phyloP scores from a whole-genome alignment of 148 eudicot genomes.

The Beta vulgaris region DNA sequence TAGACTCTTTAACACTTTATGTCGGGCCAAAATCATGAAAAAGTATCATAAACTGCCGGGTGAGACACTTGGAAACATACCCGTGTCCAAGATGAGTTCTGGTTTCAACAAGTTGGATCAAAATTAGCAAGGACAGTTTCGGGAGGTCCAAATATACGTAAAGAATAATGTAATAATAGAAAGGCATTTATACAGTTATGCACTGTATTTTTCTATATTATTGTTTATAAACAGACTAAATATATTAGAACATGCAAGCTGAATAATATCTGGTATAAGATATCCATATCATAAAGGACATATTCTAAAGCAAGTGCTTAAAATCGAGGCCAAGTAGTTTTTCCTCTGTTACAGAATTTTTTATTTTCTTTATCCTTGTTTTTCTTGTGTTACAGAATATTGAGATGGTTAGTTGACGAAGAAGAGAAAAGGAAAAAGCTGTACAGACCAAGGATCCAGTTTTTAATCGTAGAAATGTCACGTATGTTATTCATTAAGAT shows the following conservation, averaged over 20 bases:
- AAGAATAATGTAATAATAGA: too few species aligned
- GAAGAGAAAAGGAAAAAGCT: constrained; percentile 50
- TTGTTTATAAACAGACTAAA: neutral
- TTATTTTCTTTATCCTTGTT: neutral
- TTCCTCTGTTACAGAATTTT: neutral
- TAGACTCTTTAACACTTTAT: too few species aligned
- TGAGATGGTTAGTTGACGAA: constrained; percentile 80
- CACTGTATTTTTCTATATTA: neutral
- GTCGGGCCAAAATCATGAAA: too few species aligned
- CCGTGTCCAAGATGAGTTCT: too few species aligned
- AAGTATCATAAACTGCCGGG: too few species aligned
- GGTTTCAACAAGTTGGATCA: too few species aligned
- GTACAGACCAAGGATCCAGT: constrained; percentile 49
- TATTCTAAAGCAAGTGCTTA: neutral
- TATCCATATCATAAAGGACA: neutral
- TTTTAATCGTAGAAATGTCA: constrained; percentile 80
- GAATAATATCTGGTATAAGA: neutral
- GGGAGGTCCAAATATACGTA: too few species aligned
- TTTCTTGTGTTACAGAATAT: constrained; percentile 45
- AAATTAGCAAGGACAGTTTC: too few species aligned
- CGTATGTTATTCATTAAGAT: constrained; percentile 47
- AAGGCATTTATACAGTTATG: too few species aligned
- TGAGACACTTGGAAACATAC: too few species aligned
- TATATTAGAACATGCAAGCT: neutral
- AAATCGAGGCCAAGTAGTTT: neutral